phyloP scores from a whole-genome alignment of 306 rosid species.

The Sicyos baderoa region DNA sequence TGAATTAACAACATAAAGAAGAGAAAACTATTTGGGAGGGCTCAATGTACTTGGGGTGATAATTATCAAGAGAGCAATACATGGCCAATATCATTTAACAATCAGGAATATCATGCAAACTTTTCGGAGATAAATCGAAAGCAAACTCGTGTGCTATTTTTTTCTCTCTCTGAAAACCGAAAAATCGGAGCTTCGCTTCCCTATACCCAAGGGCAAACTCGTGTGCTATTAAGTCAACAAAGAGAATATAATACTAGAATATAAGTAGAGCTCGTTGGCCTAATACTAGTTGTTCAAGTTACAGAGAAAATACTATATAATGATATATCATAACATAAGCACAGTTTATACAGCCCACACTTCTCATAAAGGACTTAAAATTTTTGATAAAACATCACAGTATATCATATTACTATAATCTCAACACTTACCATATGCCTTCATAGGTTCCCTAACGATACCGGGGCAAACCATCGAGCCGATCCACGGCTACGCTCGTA shows the following conservation, averaged over 20 bases:
- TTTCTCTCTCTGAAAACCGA: no score
- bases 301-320: background rate
- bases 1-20: background rate
- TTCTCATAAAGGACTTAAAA: background rate
- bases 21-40: background rate
- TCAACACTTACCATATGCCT: conserved; percentile 60
- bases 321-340: background rate
- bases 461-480: conserved; percentile 56
- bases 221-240: background rate
- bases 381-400: background rate
- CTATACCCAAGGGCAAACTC: no score
- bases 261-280: background rate
- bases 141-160: no score
- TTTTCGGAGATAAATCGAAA: background rate
- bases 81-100: background rate
- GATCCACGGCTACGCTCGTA: conserved; percentile 85
- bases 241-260: background rate
- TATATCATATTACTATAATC: background rate
- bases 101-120: background rate
- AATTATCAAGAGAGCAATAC: background rate
- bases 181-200: no score
- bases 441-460: conserved; percentile 83
- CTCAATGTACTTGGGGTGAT: background rate
- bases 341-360: background rate
- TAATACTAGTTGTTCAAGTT: background rate